Evolutionary conservation across 2,329 filamentous ascomycete species (phyloP).

Genomic region (Aureobasidium subglaciale): DNA sequence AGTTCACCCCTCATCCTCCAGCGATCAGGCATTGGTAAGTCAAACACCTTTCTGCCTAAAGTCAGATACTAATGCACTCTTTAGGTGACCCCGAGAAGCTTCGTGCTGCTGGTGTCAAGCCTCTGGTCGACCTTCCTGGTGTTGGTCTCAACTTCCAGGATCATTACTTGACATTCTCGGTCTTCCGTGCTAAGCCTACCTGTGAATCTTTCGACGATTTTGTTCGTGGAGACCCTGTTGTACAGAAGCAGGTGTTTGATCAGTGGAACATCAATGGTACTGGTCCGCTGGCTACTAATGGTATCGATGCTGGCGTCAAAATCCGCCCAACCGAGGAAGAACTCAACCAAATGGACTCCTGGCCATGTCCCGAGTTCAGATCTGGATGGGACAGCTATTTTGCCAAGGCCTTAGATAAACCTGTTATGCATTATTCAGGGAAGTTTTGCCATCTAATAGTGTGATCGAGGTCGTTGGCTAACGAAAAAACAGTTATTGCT

Average conservation of each 20-base stretch:
- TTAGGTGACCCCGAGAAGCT: constrained; percentile 62
- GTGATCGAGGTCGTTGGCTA: too few relatives aligned
- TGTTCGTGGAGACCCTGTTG: constrained; percentile 62
- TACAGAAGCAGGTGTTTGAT: constrained; percentile 66
- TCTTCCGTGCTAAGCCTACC: constrained; percentile 65
- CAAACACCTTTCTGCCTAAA: not conserved
- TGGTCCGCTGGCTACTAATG: constrained; percentile 66
- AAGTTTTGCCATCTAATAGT: too few relatives aligned
- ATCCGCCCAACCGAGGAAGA: constrained; percentile 64
- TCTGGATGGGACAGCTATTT: constrained; percentile 76
- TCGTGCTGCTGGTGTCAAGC: constrained; percentile 59
- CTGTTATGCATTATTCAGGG: constrained; percentile 78
- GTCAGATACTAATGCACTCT: not conserved
- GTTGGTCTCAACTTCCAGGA: constrained; percentile 73
- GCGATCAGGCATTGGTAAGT: constrained; percentile 57
- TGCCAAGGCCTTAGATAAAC: constrained; percentile 77
- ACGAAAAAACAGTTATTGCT: constrained; percentile 33
- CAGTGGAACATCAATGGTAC: constrained; percentile 77
- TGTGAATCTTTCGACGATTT: constrained; percentile 78
- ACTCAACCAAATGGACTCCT: constrained; percentile 59
- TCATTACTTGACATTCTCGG: constrained; percentile 65
- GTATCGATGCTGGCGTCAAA: constrained; percentile 74
- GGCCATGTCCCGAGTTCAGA: constrained; percentile 68
- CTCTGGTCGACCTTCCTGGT: constrained; percentile 62
- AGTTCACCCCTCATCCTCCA: constrained; percentile 70